Evolutionary conservation across 768 basidiomycete genomes (phyloP), one percentile per base, ranked within the genome.

Genomic region (Suillus discolor): DNA sequence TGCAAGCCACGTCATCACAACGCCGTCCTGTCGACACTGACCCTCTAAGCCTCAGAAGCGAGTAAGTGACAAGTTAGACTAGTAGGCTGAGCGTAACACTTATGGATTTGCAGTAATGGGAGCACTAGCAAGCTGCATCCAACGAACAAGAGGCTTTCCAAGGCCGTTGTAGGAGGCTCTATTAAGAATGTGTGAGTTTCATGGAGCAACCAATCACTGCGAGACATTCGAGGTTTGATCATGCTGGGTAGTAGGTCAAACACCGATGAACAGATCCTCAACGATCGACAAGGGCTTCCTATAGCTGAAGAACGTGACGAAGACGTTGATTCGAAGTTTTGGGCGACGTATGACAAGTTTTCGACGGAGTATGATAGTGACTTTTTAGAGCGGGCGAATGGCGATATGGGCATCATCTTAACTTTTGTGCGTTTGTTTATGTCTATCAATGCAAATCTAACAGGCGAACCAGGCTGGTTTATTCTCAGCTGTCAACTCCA

Each of bases 401-500:
- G 63, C n/a, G 65, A 69, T 34, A 62, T 72, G 36, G 66, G 67
- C 36, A 66, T 69, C 4, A 47, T 71, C 39, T 49, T 72, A 2
- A 63, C 72, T 39, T 72, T 72, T 60, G 71, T 72, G 55, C 16
- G 71, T 62, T 23, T 31, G 8, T 9, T 6, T 8, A 11, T 6
- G 23, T n/a, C 25, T 41, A 15, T 62, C 20, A 23, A 38, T 38
- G 6, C 55, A 57, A 23, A n/a, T 13, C 45, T 41, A 36, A 44
- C 34, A 28, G 16, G 23, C 31, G 8, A 31, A 15, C 4, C 25
- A 81, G 80, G 75, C 77, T 42, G 80, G 80, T 74, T 71, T 81
- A 31, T 81, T 81, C 65, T 78, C 79, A 20, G 75, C 78, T 3
- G 75, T 72, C 2, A 73, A 79, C 11, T 77, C 75, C 2, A 71